phyloP scores from a whole-genome alignment of 768 basidiomycete species.

The Tremella mesenterica region DNA sequence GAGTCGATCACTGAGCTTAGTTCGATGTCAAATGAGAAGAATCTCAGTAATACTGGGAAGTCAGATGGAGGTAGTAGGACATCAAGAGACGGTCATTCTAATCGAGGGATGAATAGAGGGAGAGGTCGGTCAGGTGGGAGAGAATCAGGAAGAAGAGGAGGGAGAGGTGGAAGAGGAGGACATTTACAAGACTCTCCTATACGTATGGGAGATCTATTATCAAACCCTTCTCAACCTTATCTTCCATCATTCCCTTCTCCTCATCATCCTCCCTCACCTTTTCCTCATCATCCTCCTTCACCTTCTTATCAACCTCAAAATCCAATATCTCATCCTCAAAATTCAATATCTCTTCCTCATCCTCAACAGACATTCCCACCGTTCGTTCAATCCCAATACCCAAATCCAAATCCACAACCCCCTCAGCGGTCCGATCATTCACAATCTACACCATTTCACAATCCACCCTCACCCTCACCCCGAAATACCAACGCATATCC shows the following conservation, averaged over 20 bases:
- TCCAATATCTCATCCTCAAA: too few relatives aligned
- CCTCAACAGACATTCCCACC: too few relatives aligned
- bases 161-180: conserved; percentile 12
- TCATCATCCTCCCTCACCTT: too few relatives aligned
- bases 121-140: conserved; percentile 1
- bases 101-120: background rate
- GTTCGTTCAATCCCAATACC: too few relatives aligned
- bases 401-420: too few relatives aligned
- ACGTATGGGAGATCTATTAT: too few relatives aligned
- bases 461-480: background rate
- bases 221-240: too few relatives aligned
- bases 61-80: background rate
- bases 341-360: background rate
- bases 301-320: background rate
- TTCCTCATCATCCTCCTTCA: background rate
- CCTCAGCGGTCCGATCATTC: background rate
- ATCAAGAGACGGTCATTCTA: background rate
- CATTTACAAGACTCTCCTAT: conserved; percentile 6
- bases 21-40: too few relatives aligned
- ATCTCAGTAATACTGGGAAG: too few relatives aligned
- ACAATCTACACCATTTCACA: background rate
- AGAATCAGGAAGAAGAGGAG: conserved; percentile 5
- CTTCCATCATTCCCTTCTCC: too few relatives aligned
- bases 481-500: too few relatives aligned
- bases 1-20: too few relatives aligned